These are phyloP conservation scores for Gnomoniopsis smithogilvyi DNA, from an alignment of 2,329 filamentous ascomycete species.

Conservation along the genomic window DNA sequence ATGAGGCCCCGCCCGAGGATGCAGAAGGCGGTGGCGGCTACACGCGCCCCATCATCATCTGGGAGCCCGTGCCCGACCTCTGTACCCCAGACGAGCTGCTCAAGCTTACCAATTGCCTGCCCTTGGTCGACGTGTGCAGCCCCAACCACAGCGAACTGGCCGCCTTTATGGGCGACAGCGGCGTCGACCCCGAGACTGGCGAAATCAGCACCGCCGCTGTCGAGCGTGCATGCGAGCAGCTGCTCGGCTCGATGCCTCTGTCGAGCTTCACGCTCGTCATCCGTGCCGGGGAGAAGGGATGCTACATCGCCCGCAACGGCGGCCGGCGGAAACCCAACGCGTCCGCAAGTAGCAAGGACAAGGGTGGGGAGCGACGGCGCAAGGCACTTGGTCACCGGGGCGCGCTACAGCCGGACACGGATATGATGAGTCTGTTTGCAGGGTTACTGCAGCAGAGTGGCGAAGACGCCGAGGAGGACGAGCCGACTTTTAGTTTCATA, in stretches of 20 bases:
- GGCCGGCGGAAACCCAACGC: conserved; percentile 31
- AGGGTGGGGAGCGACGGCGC: conserved; percentile 33
- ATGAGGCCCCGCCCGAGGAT: conserved; percentile 23
- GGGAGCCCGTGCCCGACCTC: conserved; percentile 91
- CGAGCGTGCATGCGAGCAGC: conserved; percentile 59
- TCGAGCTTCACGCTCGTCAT: conserved; percentile 66
- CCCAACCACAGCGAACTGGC: conserved; percentile 92
- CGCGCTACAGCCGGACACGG: conserved; percentile 55
- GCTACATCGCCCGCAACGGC: conserved; percentile 59
- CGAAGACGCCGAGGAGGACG: conserved; percentile 47
- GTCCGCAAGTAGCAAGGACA: conserved; percentile 34
- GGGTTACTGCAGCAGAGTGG: conserved; percentile 48
- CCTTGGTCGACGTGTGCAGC: conserved; percentile 60
- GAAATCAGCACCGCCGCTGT: conserved; percentile 49
- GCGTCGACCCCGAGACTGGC: conserved; percentile 52
- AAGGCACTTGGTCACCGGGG: conserved; percentile 43
- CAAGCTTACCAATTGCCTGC: conserved; percentile 61
- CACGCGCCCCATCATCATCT: conserved; percentile 72
- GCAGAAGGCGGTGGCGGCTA: conserved; percentile 29
- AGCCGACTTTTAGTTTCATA: conserved; percentile 41
- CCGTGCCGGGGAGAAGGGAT: conserved; percentile 69
- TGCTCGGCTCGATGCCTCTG: conserved; percentile 62
- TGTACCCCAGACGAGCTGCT: conserved; percentile 69
- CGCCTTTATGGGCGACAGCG: conserved; percentile 69
- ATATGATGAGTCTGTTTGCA: conserved; percentile 61